Percentiles rank a stretch among this genome's conserved stretches.
These are phyloP conservation scores for Teratosphaeria zuluensis DNA, from an alignment of 2,329 filamentous ascomycete species.

Conservation along the genomic window DNA sequence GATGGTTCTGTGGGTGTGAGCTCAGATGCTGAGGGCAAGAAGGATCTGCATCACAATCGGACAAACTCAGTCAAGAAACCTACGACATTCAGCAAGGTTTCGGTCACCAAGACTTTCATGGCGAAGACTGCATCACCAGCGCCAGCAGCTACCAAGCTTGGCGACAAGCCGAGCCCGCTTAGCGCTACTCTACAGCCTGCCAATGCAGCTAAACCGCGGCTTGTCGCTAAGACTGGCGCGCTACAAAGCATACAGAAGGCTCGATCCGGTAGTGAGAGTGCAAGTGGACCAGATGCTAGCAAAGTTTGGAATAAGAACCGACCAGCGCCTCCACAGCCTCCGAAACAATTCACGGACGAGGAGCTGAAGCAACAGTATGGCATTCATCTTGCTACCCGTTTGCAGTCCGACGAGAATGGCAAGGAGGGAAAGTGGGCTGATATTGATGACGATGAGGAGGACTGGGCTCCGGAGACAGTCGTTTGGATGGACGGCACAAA, in stretches of 20 bases:
- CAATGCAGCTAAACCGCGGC: slow-evolving; percentile 50
- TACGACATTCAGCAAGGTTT: slow-evolving; percentile 72
- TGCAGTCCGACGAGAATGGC: slow-evolving; percentile 63
- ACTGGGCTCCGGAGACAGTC: slow-evolving; percentile 76
- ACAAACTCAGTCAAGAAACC: slow-evolving; percentile 60
- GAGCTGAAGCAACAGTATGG: slow-evolving; percentile 76
- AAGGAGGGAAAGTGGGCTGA: slow-evolving; percentile 82
- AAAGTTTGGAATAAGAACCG: slow-evolving; percentile 85
- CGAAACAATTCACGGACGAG: slow-evolving; percentile 77
- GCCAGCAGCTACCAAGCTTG: slow-evolving; percentile 37
- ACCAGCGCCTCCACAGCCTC: slow-evolving; percentile 57
- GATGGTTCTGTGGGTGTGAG: slow-evolving; percentile 61
- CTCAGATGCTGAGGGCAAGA: slow-evolving; percentile 63
- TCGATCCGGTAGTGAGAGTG: slow-evolving; percentile 24
- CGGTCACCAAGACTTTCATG: slow-evolving; percentile 78
- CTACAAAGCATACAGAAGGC: slow-evolving; percentile 38
- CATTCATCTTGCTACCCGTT: slow-evolving; percentile 71
- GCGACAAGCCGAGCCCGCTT: slow-evolving; percentile 39
- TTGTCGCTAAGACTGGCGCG: slow-evolving; percentile 65
- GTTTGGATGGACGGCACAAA: slow-evolving; percentile 86
- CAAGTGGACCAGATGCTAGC: slow-evolving; percentile 54
- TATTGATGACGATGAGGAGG: slow-evolving; percentile 80
- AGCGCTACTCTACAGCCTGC: slow-evolving; percentile 33
- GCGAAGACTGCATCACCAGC: slow-evolving; percentile 55
- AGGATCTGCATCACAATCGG: slow-evolving; percentile 50